These are phyloP conservation scores for Fusarium sp. DNA, from an alignment of 2,329 filamentous ascomycete genomes.

Conservation along the genomic window DNA sequence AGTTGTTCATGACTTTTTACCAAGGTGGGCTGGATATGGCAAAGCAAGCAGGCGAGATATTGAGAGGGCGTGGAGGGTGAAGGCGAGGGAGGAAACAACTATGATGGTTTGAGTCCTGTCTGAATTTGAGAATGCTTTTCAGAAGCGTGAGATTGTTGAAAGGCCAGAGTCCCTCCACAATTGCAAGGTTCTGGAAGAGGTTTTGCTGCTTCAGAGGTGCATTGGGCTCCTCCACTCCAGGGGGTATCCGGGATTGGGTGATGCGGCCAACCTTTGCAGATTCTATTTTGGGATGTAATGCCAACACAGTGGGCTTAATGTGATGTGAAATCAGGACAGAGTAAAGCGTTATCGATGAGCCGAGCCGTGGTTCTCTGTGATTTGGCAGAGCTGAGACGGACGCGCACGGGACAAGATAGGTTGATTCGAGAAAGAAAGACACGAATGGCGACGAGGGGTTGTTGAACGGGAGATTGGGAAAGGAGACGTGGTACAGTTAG, in stretches of 20 bases:
- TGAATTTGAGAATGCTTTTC: not conserved
- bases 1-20: conserved; percentile 23
- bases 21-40: conserved; percentile 3
- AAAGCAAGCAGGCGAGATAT: not conserved
- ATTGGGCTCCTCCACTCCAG: conserved; percentile 28
- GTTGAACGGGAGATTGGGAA: conserved; percentile 1
- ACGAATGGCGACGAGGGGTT: not conserved
- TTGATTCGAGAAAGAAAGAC: not conserved
- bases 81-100: not conserved
- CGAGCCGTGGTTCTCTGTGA: not conserved
- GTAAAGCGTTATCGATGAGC: not conserved
- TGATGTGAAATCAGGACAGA: conserved; percentile 6
- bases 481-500: conserved; percentile 13
- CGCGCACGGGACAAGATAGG: not conserved
- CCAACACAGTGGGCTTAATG: conserved; percentile 31
- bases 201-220: conserved; percentile 21
- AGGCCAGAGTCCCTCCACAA: not conserved
- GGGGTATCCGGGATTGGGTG: conserved; percentile 33
- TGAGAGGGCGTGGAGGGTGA: not conserved
- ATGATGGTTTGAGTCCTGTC: not conserved
- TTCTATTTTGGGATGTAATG: conserved; percentile 40
- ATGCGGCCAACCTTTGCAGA: conserved; percentile 27
- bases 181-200: conserved; percentile 9
- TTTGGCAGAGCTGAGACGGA: not conserved
- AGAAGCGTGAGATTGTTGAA: not conserved